Evolutionary conservation across 768 basidiomycete species (phyloP).

Genomic region (Suillus decipiens): DNA sequence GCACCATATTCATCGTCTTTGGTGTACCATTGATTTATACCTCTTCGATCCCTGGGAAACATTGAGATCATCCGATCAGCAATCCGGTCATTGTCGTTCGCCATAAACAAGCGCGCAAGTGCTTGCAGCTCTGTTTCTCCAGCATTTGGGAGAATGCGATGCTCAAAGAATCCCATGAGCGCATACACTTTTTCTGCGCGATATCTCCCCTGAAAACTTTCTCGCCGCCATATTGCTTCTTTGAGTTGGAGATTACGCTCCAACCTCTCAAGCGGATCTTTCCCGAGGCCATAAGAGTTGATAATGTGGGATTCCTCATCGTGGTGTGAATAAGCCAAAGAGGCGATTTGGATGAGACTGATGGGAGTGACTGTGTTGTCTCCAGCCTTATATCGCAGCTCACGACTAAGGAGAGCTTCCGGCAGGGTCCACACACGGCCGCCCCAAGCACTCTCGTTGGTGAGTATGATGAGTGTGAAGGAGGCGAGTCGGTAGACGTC

Average conservation of each 20-base stretch:
- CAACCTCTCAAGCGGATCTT: conserved; percentile 25
- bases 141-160: conserved; percentile 22
- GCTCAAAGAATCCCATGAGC: conserved; percentile 29
- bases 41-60: conserved; percentile 10
- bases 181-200: conserved; percentile 26
- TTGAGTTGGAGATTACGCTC: conserved; percentile 24
- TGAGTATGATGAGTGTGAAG: conserved; percentile 28
- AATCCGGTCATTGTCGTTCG: conserved; percentile 24
- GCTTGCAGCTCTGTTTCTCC: conserved; percentile 24
- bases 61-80: conserved; percentile 26
- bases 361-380: conserved; percentile 17
- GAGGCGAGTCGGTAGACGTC: conserved; percentile 23
- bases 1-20: conserved; percentile 21
- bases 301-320: conserved; percentile 23
- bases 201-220: background rate
- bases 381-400: conserved; percentile 19
- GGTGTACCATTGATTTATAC: conserved; percentile 20
- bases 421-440: conserved; percentile 29
- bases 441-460: conserved; percentile 18
- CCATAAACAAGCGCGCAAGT: conserved; percentile 26
- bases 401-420: conserved; percentile 22
- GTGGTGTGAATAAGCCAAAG: conserved; percentile 20
- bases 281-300: conserved; percentile 20
- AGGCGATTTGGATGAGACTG: conserved; percentile 27
- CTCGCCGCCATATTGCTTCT: conserved; percentile 26